phyloP scores from a whole-genome alignment of 2,329 filamentous ascomycete species.

The Talaromyces funiculosus region DNA sequence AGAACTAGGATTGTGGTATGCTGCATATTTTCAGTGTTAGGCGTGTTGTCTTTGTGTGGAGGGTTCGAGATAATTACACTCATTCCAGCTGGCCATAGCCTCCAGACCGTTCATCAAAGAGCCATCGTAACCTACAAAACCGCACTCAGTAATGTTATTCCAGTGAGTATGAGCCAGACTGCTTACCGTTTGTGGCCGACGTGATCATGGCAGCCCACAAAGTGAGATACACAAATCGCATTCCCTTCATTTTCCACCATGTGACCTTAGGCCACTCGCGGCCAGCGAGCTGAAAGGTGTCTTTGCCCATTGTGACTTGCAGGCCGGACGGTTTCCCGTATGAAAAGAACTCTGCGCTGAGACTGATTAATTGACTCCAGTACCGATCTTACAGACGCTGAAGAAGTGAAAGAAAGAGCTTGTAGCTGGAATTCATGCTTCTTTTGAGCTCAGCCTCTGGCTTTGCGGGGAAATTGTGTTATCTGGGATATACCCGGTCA shows the following conservation, averaged over 20 bases:
- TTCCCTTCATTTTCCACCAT: constrained; percentile 22
- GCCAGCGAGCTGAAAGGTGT: constrained; percentile 19
- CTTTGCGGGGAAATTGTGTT: background rate
- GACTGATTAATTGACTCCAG: background rate
- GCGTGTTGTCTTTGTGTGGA: background rate
- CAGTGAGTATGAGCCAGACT: background rate
- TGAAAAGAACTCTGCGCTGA: background rate
- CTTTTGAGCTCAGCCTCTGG: background rate
- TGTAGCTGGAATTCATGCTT: background rate
- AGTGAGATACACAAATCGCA: constrained; percentile 20
- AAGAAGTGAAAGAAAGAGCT: background rate
- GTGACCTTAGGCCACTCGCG: constrained; percentile 20
- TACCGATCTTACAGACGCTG: background rate
- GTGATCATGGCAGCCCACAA: constrained; percentile 22
- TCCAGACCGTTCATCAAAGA: constrained; percentile 46
- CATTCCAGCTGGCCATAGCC: constrained; percentile 41
- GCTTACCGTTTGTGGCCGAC: constrained; percentile 19
- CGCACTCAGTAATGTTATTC: background rate
- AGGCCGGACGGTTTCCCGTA: background rate
- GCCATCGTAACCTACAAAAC: constrained; percentile 35
- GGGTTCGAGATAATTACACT: constrained; percentile 23
- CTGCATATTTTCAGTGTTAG: constrained; percentile 7
- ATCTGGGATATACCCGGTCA: background rate
- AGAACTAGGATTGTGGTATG: constrained; percentile 29
- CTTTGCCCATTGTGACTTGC: constrained; percentile 16